phyloP scores from a whole-genome alignment of 2,329 filamentous ascomycete genomes.

The Ustilaginoidea virens region DNA sequence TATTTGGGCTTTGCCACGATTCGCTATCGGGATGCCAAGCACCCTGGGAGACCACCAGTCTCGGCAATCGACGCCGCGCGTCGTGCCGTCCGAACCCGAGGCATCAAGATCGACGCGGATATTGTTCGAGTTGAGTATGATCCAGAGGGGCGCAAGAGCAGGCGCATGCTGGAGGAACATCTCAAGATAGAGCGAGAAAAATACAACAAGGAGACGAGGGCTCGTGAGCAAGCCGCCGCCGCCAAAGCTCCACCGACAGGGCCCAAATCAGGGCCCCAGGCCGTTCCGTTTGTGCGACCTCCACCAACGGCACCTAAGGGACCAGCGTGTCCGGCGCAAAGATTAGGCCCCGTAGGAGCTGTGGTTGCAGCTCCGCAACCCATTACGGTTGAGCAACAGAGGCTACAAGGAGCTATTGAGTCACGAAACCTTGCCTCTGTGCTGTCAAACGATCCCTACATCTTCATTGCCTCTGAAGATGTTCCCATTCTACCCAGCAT shows the following conservation, averaged over 20 bases:
- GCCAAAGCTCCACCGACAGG: slow-evolving; percentile 21
- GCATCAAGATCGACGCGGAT: slow-evolving; percentile 63
- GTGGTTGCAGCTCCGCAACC: slow-evolving; percentile 15
- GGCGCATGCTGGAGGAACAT: slow-evolving; percentile 59
- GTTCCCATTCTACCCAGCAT: slow-evolving; percentile 80
- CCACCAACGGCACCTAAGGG: slow-evolving; percentile 80
- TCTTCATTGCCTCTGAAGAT: slow-evolving; percentile 75
- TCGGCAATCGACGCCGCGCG: slow-evolving; percentile 70
- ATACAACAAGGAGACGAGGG: slow-evolving; percentile 24
- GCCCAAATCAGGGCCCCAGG: slow-evolving; percentile 15
- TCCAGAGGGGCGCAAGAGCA: slow-evolving; percentile 71
- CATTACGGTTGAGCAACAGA: slow-evolving; percentile 9
- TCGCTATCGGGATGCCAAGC: slow-evolving; percentile 63
- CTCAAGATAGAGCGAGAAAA: slow-evolving; percentile 55
- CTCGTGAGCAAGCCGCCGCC: slow-evolving; percentile 14
- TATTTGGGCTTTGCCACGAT: slow-evolving; percentile 90
- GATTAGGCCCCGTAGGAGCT: background rate
- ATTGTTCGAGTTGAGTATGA: slow-evolving; percentile 76
- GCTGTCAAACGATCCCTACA: slow-evolving; percentile 68
- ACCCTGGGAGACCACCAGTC: slow-evolving; percentile 25
- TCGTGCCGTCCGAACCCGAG: slow-evolving; percentile 60
- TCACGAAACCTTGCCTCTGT: slow-evolving; percentile 49
- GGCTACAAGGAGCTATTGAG: slow-evolving; percentile 40
- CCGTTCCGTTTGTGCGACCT: slow-evolving; percentile 26
- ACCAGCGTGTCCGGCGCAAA: slow-evolving; percentile 49